Evolutionary conservation across 257 asterid species (phyloP).

Genomic region (Nicotiana benthamiana): DNA sequence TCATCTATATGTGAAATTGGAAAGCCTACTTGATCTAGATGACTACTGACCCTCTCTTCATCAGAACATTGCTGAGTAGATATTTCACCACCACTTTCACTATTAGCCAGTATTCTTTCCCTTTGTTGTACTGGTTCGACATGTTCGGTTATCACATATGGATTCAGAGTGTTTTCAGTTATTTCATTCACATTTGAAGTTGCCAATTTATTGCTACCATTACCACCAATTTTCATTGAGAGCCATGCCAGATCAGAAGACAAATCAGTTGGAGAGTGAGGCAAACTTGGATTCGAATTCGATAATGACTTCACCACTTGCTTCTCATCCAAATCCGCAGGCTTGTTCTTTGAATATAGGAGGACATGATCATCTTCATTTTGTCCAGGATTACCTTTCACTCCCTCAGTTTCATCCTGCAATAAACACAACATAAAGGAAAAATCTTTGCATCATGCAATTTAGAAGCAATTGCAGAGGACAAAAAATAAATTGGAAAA

Average conservation of each 20-base stretch:
- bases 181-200: constrained; percentile 16
- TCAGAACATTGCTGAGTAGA: constrained; percentile 3
- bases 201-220: constrained; percentile 17
- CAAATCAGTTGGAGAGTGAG: constrained; percentile 40
- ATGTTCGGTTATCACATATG: constrained; percentile 7
- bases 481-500: neutral
- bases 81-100: constrained; percentile 13
- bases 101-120: constrained; percentile 14
- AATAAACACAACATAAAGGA: neutral
- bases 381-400: constrained; percentile 26
- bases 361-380: constrained; percentile 18
- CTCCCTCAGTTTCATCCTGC: constrained; percentile 44
- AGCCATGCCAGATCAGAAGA: constrained; percentile 56
- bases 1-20: constrained; percentile 16
- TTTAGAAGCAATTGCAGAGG: neutral
- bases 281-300: constrained; percentile 24
- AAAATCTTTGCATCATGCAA: neutral
- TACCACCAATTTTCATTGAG: constrained; percentile 32
- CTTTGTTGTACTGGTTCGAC: constrained; percentile 10
- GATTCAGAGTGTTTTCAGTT: constrained; percentile 14
- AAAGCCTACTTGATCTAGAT: constrained; percentile 8
- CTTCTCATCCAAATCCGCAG: constrained; percentile 33
- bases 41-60: constrained; percentile 10
- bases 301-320: constrained; percentile 23
- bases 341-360: constrained; percentile 18